Percentiles rank a stretch among this genome's conserved stretches.
phyloP scores from a whole-genome alignment of 1,139 yeast species.

The Kurtzmaniella quercitrusa region DNA sequence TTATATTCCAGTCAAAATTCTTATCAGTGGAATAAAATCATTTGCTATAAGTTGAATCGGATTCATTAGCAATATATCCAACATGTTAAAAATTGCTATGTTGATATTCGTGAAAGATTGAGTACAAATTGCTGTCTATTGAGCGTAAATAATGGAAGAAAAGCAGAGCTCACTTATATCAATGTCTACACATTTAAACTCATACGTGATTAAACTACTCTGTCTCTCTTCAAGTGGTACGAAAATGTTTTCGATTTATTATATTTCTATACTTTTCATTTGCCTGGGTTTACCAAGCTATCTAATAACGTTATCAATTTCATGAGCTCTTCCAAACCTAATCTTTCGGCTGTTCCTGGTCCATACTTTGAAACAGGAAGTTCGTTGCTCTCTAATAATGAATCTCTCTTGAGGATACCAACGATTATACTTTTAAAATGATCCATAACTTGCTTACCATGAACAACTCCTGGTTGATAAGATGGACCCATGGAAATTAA shows the following conservation, averaged over 20 bases:
- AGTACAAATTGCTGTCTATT: no score
- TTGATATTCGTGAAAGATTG: no score
- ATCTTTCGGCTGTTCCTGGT: constrained; percentile 17
- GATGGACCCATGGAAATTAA: constrained; percentile 77
- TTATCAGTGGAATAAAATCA: no score
- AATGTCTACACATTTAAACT: no score
- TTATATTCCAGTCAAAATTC: neutral
- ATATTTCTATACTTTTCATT: neutral
- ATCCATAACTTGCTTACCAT: constrained; percentile 49
- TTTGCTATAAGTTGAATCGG: no score
- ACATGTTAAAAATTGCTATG: no score
- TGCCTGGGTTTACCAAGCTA: constrained; percentile 38
- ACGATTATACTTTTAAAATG: constrained; percentile 56
- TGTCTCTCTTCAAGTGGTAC: no score
- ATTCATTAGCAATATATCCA: no score
- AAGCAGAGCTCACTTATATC: no score
- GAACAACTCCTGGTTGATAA: constrained; percentile 58
- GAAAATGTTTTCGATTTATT: no score
- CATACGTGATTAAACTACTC: no score
- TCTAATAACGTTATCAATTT: constrained; percentile 55
- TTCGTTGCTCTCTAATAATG: constrained; percentile 31
- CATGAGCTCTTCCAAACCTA: constrained; percentile 47
- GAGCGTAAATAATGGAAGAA: no score
- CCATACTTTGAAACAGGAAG: constrained; percentile 8
- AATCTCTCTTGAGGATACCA: constrained; percentile 70